phyloP scores from a whole-genome alignment of 2,329 filamentous ascomycete genomes.

The Epichloe sp. region DNA sequence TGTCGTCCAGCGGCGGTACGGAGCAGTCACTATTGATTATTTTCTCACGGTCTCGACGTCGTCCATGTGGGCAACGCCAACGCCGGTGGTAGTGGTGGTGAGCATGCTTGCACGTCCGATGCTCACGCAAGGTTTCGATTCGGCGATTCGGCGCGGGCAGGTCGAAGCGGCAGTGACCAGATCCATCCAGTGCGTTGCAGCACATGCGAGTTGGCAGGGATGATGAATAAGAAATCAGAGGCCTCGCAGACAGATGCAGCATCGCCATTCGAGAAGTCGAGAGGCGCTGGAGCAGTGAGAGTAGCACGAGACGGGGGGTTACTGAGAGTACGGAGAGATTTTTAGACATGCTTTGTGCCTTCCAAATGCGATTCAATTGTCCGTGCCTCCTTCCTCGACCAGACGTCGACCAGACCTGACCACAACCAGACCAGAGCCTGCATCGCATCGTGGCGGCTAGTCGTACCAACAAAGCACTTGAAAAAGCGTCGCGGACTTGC shows the following conservation, averaged over 20 bases:
- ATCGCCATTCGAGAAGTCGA: background rate
- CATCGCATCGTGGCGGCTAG: too few relatives aligned
- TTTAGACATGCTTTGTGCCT: too few relatives aligned
- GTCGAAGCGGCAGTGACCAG: conserved; percentile 1
- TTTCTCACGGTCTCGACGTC: background rate
- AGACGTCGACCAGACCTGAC: too few relatives aligned
- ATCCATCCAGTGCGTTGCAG: background rate
- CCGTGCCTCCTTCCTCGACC: background rate
- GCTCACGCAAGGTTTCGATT: background rate
- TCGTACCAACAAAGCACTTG: too few relatives aligned
- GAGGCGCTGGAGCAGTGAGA: too few relatives aligned
- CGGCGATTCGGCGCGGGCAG: background rate
- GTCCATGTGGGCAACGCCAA: too few relatives aligned
- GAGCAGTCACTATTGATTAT: background rate
- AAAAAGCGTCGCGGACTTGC: too few relatives aligned
- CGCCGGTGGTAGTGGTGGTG: background rate
- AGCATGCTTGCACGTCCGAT: background rate
- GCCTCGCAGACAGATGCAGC: background rate
- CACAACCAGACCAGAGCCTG: background rate
- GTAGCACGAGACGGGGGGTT: too few relatives aligned
- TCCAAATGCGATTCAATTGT: background rate
- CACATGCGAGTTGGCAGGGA: background rate
- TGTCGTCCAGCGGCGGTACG: background rate
- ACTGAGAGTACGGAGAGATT: too few relatives aligned
- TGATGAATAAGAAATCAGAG: too few relatives aligned